These are phyloP conservation scores for Polygonum aviculare DNA, from an alignment of 148 eudicot species.

Conservation along the genomic window DNA sequence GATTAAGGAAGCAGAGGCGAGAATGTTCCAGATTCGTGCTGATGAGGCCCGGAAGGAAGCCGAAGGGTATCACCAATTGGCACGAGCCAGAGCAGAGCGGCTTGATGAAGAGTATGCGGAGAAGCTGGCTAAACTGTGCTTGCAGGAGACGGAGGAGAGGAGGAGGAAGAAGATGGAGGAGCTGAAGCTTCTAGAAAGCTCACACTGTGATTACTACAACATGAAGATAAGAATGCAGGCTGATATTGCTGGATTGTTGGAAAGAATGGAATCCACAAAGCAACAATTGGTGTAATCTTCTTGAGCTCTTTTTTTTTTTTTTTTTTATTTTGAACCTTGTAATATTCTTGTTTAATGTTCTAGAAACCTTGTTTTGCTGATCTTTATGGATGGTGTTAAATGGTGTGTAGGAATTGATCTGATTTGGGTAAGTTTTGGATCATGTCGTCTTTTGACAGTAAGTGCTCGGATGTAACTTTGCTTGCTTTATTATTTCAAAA, in stretches of 20 bases:
- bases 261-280: conserved; percentile 85
- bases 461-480: not conserved
- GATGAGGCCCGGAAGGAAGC: conserved; percentile 79
- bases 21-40: conserved; percentile 75
- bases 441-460: not conserved
- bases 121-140: conserved; percentile 53
- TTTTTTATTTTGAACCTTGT: not conserved
- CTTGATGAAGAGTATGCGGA: conserved; percentile 62
- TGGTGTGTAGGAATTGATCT: not conserved
- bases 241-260: conserved; percentile 69
- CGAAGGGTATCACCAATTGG: conserved; percentile 39
- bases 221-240: conserved; percentile 81
- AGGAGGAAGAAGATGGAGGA: conserved; percentile 61
- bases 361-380: not conserved
- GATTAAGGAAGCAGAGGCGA: conserved; percentile 64
- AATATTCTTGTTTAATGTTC: too few relatives aligned
- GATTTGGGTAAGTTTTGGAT: not conserved
- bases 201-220: conserved; percentile 62
- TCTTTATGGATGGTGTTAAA: not conserved
- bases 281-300: conserved; percentile 44
- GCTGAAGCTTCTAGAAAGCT: conserved; percentile 51
- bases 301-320: not conserved
- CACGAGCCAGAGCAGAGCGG: conserved; percentile 36
- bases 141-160: conserved; percentile 64
- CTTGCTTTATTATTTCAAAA: not conserved